phyloP scores from a whole-genome alignment of 2,329 filamentous ascomycete genomes.

The Cordyceps farinosa region DNA sequence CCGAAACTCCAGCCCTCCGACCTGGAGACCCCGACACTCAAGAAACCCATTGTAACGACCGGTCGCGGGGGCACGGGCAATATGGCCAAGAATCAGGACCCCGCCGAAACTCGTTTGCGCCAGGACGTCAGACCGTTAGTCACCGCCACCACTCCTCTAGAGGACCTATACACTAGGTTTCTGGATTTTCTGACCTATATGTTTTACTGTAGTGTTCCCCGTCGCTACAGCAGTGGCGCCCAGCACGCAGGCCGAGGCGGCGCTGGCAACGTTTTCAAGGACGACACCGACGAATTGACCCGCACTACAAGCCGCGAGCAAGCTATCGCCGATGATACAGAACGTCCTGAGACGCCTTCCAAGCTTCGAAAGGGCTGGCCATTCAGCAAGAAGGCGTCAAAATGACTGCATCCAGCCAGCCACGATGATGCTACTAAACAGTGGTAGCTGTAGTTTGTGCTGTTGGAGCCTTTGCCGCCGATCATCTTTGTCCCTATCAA shows the following conservation, averaged over 20 bases:
- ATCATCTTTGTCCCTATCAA: background rate
- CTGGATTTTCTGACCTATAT: conserved; percentile 18
- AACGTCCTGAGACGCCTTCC: conserved; percentile 22
- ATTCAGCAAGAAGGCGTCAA: conserved; percentile 44
- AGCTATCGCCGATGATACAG: conserved; percentile 28
- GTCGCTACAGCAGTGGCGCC: conserved; percentile 54
- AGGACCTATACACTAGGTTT: background rate
- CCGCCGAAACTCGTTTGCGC: conserved; percentile 67
- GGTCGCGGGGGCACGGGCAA: conserved; percentile 86
- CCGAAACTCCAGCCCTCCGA: conserved; percentile 57
- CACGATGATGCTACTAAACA: no score
- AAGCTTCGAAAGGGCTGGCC: conserved; percentile 41
- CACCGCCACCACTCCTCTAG: conserved; percentile 24
- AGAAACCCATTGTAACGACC: conserved; percentile 79
- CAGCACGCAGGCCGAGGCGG: conserved; percentile 72
- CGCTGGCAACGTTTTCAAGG: conserved; percentile 65
- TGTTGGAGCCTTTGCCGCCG: background rate
- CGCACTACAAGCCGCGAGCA: conserved; percentile 31
- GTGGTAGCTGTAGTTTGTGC: background rate
- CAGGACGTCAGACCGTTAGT: conserved; percentile 78
- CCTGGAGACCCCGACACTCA: conserved; percentile 78
- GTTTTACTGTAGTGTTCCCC: conserved; percentile 41
- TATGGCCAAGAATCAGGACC: conserved; percentile 73
- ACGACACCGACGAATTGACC: conserved; percentile 31
- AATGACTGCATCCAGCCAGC: background rate